Evolutionary conservation across 371 early-diverging fungal genomes (phyloP), one percentile per base, ranked within the genome.

Genomic region (Zychaea mexicana): DNA sequence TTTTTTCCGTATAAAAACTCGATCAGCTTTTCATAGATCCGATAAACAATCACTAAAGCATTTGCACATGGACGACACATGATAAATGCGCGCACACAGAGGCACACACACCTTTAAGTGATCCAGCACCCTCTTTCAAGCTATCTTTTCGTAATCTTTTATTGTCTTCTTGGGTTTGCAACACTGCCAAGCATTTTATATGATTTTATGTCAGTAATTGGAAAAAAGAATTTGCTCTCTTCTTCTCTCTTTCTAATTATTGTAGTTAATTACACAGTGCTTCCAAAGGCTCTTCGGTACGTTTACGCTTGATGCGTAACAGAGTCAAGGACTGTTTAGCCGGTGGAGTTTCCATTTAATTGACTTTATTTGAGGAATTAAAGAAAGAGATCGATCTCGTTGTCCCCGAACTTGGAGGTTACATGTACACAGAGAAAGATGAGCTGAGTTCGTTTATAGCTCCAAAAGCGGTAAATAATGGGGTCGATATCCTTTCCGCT

Each of bases 251-350:
- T 47, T 26, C 3, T 49, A 12, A 22, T 24, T 24, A 49, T 49
- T 24, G 15, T 39, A 17, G 19, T 26, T 5, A 53, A 28, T 21
- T 84, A 88, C 89, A 77, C 33, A 92, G 78, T 3, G 91, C 89
- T 32, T 92, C 91, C 3, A 91, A 68, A 2, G 93, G 93, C 62
- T 92, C 92, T 57, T 91, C 91, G 47, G 73, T 81, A 58, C 93
- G 85, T 70, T 90, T 92, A 47, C 93, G 89, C 70, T 92, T 92
- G 61, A 92, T 87, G 8, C 93, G 83, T 24, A 92, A 74, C 60
- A 92, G 85, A 2, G 90, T 89, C 8, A 88, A 42, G 6, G 49
- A 24, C 24, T 49, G 45, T 39, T 38, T 33, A 26, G 59, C 22
- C 9, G 59, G 24, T 54, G 55, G 55, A 17, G 55, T 54, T 38